Conservation (phyloP, 352 stramenopile genomes). For the Globisporangium viniferum region DNA sequence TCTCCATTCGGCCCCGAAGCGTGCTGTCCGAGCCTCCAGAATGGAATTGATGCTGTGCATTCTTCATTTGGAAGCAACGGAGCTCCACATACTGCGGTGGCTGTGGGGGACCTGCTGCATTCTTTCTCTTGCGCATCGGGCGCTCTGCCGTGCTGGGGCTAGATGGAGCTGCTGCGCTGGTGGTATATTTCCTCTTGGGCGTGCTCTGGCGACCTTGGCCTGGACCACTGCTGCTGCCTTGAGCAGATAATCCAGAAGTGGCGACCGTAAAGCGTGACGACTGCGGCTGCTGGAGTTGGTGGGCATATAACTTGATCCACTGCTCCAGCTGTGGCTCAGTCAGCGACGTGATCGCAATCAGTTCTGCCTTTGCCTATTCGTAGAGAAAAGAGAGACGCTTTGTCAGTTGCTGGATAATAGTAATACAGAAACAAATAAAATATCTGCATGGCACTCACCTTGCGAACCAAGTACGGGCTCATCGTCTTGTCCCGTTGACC, state of each 20-base stretch:
- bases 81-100: slow-evolving; percentile 45
- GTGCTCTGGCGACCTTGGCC: slow-evolving; percentile 33
- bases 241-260: slow-evolving; percentile 3
- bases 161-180: slow-evolving; percentile 21
- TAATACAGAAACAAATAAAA: neutral
- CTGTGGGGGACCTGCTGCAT: neutral
- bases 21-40: slow-evolving; percentile 43
- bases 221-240: neutral
- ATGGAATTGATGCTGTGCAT: slow-evolving; percentile 18
- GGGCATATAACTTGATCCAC: slow-evolving; percentile 48
- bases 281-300: slow-evolving; percentile 25
- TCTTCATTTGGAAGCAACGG: slow-evolving; percentile 55
- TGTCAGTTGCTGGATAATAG: slow-evolving; percentile 8
- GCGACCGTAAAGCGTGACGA: slow-evolving; percentile 15
- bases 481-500: slow-evolving; percentile 53
- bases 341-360: slow-evolving; percentile 57
- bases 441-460: slow-evolving; percentile 21
- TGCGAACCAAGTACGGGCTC: slow-evolving; percentile 39
- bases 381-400: neutral
- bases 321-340: slow-evolving; percentile 59
- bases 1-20: slow-evolving; percentile 47
- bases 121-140: slow-evolving; percentile 45
- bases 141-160: slow-evolving; percentile 18
- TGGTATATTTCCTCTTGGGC: slow-evolving; percentile 48
- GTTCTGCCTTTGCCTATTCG: slow-evolving; percentile 37